These are phyloP conservation scores for Phoma sp. DNA, from an alignment of 2,329 filamentous ascomycete genomes.

Conservation along the genomic window DNA sequence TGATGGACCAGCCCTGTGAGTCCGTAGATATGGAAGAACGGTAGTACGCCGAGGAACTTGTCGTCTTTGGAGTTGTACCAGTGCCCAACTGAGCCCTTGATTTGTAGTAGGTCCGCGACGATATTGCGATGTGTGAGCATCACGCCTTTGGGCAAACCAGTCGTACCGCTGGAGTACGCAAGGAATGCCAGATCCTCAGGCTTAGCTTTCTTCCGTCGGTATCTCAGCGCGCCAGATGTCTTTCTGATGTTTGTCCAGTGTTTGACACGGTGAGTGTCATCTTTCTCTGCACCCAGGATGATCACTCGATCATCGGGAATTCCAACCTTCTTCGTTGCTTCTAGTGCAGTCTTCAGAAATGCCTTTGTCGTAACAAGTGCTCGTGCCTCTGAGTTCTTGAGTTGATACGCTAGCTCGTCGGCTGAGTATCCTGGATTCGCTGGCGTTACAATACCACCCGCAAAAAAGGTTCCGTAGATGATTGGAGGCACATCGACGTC, in stretches of 20 bases:
- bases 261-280: constrained; percentile 65
- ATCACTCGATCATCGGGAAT: constrained; percentile 75
- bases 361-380: constrained; percentile 76
- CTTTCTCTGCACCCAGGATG: constrained; percentile 72
- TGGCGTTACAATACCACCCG: constrained; percentile 78
- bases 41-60: constrained; percentile 77
- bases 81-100: constrained; percentile 83
- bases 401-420: constrained; percentile 82
- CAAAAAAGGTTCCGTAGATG: constrained; percentile 80
- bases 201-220: constrained; percentile 65
- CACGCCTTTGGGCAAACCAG: constrained; percentile 55
- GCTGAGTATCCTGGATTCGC: constrained; percentile 87
- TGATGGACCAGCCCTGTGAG: constrained; percentile 76
- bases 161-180: constrained; percentile 60
- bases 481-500: constrained; percentile 79
- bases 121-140: constrained; percentile 55
- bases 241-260: constrained; percentile 77
- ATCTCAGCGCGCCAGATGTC: constrained; percentile 64
- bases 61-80: constrained; percentile 71
- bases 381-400: constrained; percentile 77
- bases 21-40: constrained; percentile 92
- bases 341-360: constrained; percentile 68
- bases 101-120: constrained; percentile 77
- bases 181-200: constrained; percentile 81
- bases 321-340: constrained; percentile 73